Percentiles rank a stretch among this genome's conserved stretches.
These are phyloP conservation scores for Podospora didyma DNA, from an alignment of 495 filamentous ascomycete genomes.

Conservation along the genomic window DNA sequence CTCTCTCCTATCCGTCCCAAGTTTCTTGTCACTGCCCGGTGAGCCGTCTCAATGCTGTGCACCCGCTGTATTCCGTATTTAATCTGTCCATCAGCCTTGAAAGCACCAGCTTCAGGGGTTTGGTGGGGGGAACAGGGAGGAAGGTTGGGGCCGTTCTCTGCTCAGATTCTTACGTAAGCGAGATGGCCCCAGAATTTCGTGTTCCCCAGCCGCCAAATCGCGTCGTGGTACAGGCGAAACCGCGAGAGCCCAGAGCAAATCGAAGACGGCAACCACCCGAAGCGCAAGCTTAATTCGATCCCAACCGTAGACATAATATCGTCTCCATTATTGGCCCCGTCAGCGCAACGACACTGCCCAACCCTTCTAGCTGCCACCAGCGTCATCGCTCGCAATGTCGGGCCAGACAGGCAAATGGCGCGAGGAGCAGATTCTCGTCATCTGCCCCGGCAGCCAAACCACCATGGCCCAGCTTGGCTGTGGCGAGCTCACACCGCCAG, in stretches of 20 bases:
- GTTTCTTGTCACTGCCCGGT: too few species aligned
- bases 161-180: constrained; percentile 1
- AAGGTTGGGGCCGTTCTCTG: background rate
- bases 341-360: background rate
- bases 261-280: too few species aligned
- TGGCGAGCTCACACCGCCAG: constrained; percentile 85
- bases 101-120: too few species aligned
- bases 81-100: too few species aligned
- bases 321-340: background rate
- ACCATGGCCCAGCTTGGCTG: constrained; percentile 93
- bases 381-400: constrained; percentile 31
- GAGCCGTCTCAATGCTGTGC: too few species aligned
- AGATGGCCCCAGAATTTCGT: background rate
- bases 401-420: constrained; percentile 47
- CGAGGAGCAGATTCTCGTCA: constrained; percentile 61
- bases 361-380: background rate
- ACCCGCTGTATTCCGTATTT: too few species aligned
- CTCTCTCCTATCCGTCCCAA: too few species aligned
- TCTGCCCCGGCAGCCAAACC: constrained; percentile 89
- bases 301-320: too few species aligned
- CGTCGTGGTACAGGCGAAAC: background rate
- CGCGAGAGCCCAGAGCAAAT: too few species aligned
- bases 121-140: background rate
- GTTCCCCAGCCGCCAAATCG: constrained; percentile 5
- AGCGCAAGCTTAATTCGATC: too few species aligned